Percentiles rank a stretch among this genome's conserved stretches.
These are phyloP conservation scores for Agaricus bisporus DNA, from an alignment of 768 basidiomycete species.

Conservation along the genomic window DNA sequence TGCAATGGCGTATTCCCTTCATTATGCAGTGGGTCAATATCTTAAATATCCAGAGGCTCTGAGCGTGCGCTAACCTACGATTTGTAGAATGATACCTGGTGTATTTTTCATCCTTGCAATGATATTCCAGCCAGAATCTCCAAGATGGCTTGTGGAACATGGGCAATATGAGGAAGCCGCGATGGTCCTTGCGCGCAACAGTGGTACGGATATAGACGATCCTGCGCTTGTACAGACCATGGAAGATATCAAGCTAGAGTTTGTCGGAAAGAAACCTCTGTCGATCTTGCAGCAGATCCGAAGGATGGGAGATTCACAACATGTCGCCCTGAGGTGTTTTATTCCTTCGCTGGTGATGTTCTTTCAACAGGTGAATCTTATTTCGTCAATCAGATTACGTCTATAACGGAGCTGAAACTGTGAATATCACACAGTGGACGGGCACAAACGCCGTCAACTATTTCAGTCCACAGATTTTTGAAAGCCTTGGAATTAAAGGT, in stretches of 20 bases:
- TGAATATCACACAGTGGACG: slow-evolving; percentile 29
- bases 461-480: slow-evolving; percentile 42
- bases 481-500: slow-evolving; percentile 38
- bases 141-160: slow-evolving; percentile 49
- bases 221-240: slow-evolving; percentile 28
- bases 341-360: slow-evolving; percentile 43
- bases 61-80: not conserved
- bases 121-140: slow-evolving; percentile 48
- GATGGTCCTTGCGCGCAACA: slow-evolving; percentile 29
- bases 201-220: slow-evolving; percentile 26
- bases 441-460: slow-evolving; percentile 54
- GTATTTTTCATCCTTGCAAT: slow-evolving; percentile 40
- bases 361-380: slow-evolving; percentile 26
- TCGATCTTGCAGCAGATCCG: slow-evolving; percentile 29
- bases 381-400: not conserved
- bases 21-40: slow-evolving; percentile 31
- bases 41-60: not conserved
- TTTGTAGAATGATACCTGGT: slow-evolving; percentile 38
- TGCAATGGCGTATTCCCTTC: slow-evolving; percentile 50
- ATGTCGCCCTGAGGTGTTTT: slow-evolving; percentile 35
- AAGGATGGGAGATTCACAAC: slow-evolving; percentile 38
- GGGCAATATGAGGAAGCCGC: slow-evolving; percentile 35
- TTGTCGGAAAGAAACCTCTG: slow-evolving; percentile 32
- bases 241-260: slow-evolving; percentile 43
- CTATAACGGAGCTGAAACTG: not conserved